Percentiles rank a stretch among this genome's conserved stretches.
Conservation (phyloP, 306 rosid species). For the Cyclanthera cordifolia region DNA sequence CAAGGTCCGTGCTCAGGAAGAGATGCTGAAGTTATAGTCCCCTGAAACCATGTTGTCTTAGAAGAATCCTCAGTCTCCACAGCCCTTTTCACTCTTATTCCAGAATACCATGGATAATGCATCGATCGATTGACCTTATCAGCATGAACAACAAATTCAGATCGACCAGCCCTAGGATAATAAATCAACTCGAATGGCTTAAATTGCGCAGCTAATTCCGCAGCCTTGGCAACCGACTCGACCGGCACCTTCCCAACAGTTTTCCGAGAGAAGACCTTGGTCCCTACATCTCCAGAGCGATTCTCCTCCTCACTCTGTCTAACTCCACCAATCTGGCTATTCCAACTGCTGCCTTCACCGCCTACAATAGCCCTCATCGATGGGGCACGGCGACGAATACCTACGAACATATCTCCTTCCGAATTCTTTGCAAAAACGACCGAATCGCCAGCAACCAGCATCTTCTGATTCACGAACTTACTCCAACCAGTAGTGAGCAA, state of each 20-base stretch:
- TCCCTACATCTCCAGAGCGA: slow-evolving; percentile 8
- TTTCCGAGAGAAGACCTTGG: slow-evolving; percentile 22
- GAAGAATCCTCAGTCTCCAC: slow-evolving; percentile 52
- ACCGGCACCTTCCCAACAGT: slow-evolving; percentile 32
- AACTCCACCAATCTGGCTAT: slow-evolving; percentile 15
- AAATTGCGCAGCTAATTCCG: slow-evolving; percentile 38
- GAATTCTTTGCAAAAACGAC: slow-evolving; percentile 46
- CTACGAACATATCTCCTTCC: slow-evolving; percentile 31
- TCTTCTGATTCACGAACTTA: slow-evolving; percentile 59
- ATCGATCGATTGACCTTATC: slow-evolving; percentile 41
- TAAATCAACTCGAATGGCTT: slow-evolving; percentile 57
- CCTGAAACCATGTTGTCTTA: slow-evolving; percentile 56
- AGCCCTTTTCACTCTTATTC: slow-evolving; percentile 54
- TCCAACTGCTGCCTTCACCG: slow-evolving; percentile 17
- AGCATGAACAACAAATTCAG: slow-evolving; percentile 54
- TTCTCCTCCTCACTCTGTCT: slow-evolving; percentile 18
- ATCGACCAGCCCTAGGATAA: slow-evolving; percentile 50
- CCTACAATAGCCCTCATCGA: background rate
- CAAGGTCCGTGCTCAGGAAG: slow-evolving; percentile 23
- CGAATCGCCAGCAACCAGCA: slow-evolving; percentile 56
- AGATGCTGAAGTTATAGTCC: slow-evolving; percentile 26
- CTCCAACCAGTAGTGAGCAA: slow-evolving; percentile 87
- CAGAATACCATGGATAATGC: slow-evolving; percentile 31
- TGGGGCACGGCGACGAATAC: slow-evolving; percentile 42
- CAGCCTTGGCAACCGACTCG: slow-evolving; percentile 34